These are phyloP conservation scores for Vigna angularis DNA, from an alignment of 306 rosid species.

Conservation along the genomic window DNA sequence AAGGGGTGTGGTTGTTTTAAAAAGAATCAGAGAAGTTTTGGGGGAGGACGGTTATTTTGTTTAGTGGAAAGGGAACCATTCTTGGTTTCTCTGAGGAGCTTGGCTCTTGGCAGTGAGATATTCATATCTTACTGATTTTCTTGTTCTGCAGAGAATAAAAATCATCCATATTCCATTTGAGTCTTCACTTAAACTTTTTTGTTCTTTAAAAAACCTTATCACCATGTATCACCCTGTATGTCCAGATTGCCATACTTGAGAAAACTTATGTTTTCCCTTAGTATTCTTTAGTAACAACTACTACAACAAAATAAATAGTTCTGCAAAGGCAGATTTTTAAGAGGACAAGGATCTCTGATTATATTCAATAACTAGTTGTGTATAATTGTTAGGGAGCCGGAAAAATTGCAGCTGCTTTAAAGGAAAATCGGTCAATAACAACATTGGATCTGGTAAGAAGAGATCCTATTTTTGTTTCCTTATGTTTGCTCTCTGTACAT, in stretches of 20 bases:
- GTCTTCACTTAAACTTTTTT: no score
- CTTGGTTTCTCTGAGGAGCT: no score
- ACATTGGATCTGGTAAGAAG: slow-evolving; percentile 82
- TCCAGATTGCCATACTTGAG: slow-evolving; percentile 2
- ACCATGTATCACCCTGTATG: not conserved
- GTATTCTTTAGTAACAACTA: not conserved
- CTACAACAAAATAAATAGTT: slow-evolving; percentile 2
- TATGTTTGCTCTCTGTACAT: not conserved
- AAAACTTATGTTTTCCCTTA: not conserved
- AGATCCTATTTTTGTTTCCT: slow-evolving; percentile 12
- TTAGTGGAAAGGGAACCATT: no score
- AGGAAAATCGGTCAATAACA: slow-evolving; percentile 84
- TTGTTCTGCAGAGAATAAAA: no score
- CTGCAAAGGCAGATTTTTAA: slow-evolving; percentile 20
- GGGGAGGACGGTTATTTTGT: no score
- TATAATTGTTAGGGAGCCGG: slow-evolving; percentile 75
- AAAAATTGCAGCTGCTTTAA: slow-evolving; percentile 84
- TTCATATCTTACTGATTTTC: no score
- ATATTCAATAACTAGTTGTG: slow-evolving; percentile 12
- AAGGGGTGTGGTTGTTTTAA: no score
- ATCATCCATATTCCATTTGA: no score
- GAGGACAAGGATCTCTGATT: slow-evolving; percentile 30
- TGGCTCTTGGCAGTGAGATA: no score
- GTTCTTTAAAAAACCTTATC: no score
- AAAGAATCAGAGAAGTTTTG: no score